A percentile compares a stretch with the other conserved stretches of the same genome.
Evolutionary conservation across 2,329 filamentous ascomycete genomes (phyloP).

Genomic region (Cryoendolithus antarcticus): DNA sequence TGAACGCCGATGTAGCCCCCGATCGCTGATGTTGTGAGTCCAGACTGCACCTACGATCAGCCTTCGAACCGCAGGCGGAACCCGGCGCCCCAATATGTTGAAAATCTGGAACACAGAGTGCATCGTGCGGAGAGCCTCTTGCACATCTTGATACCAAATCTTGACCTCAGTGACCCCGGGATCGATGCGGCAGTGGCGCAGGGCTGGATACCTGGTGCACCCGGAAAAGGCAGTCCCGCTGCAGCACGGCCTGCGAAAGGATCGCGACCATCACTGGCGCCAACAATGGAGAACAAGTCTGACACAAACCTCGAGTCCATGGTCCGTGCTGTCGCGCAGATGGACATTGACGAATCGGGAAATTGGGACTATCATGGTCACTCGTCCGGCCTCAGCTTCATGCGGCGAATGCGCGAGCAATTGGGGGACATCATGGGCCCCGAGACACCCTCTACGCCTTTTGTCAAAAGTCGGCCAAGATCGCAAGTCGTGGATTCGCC

Average conservation of each 20-base stretch:
- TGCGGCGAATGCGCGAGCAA: constrained; percentile 75
- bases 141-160: constrained; percentile 66
- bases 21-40: too few relatives aligned
- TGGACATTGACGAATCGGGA: constrained; percentile 83
- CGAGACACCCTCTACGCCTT: constrained; percentile 44
- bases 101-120: constrained; percentile 70
- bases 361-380: constrained; percentile 93
- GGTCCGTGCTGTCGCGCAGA: constrained; percentile 81
- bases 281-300: constrained; percentile 32
- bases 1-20: too few relatives aligned
- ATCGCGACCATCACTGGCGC: constrained; percentile 15
- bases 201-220: constrained; percentile 26
- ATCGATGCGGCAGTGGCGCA: constrained; percentile 57
- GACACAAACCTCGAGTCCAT: constrained; percentile 79
- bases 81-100: constrained; percentile 83
- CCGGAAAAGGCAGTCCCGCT: constrained; percentile 17
- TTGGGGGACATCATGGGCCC: constrained; percentile 65
- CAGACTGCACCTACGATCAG: constrained; percentile 92
- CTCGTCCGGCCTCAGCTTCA: constrained; percentile 82
- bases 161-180: constrained; percentile 73
- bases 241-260: constrained; percentile 13
- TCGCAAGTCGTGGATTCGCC: constrained; percentile 58
- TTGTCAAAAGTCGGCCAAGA: constrained; percentile 42
- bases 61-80: constrained; percentile 85
- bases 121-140: constrained; percentile 73